Evolutionary conservation across 345 rosid species (phyloP).

Genomic region (Eucalyptus curtisii): DNA sequence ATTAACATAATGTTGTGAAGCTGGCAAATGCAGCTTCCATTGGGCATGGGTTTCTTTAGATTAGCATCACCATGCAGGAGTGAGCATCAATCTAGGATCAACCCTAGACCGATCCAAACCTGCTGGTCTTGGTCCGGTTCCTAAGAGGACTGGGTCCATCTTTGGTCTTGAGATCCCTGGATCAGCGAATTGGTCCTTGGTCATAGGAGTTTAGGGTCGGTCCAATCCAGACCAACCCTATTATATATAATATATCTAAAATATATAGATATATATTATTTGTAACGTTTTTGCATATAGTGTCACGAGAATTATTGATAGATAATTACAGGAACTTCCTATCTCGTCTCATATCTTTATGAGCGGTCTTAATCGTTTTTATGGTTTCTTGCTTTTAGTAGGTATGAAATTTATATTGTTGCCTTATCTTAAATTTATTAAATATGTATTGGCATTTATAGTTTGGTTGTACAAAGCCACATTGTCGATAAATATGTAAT

Average conservation of each 20-base stretch:
- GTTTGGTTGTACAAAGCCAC: accelerated
- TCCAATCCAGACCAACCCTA: accelerated
- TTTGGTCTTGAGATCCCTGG: accelerated
- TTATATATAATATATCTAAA: no score
- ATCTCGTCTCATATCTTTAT: no score
- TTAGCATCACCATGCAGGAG: neutral
- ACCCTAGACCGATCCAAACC: accelerated
- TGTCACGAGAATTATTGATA: no score
- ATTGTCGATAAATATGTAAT: accelerated
- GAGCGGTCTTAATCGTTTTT: no score
- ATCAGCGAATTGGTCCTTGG: accelerated
- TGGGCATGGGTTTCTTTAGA: accelerated
- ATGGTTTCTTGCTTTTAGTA: no score
- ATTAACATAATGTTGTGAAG: neutral
- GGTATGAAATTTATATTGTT: no score
- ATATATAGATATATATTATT: no score
- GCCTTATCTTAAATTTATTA: no score
- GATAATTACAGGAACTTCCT: accelerated
- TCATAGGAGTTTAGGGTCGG: accelerated
- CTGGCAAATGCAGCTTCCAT: neutral
- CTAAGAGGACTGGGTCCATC: accelerated
- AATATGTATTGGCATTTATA: no score
- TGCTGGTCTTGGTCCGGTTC: accelerated
- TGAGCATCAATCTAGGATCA: accelerated
- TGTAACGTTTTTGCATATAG: no score